Evolutionary conservation across 140 eudicot genomes (phyloP).

Genomic region (Senecio squalidus): DNA sequence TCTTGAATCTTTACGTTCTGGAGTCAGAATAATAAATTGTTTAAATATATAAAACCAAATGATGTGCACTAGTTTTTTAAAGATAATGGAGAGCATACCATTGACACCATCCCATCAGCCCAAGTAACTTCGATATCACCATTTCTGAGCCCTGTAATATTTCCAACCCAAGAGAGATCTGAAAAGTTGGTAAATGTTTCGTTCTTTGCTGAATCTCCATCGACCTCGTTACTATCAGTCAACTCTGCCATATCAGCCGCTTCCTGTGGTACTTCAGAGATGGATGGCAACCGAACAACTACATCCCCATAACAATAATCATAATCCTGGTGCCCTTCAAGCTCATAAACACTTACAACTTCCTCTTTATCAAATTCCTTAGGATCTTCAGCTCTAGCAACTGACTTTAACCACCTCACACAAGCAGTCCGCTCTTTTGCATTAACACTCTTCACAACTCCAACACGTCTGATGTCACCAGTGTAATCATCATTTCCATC

Average conservation of each 20-base stretch:
- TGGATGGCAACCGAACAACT: conserved; percentile 70
- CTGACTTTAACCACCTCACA: conserved; percentile 84
- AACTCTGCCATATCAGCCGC: conserved; percentile 26
- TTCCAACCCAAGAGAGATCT: conserved; percentile 98
- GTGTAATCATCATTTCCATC: conserved; percentile 50
- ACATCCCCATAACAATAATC: conserved; percentile 99
- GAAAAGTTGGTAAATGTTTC: conserved; percentile 45
- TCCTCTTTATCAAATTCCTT: conserved; percentile 86
- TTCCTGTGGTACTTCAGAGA: not conserved
- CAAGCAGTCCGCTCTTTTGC: conserved; percentile 94
- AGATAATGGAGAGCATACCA: conserved; percentile 33
- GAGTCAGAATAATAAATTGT: not conserved
- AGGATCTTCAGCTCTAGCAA: conserved; percentile 77
- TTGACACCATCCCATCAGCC: conserved; percentile 99
- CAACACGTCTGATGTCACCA: conserved; percentile 64
- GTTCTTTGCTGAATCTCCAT: conserved; percentile 16
- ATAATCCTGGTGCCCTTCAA: conserved; percentile 96
- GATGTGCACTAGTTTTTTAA: not conserved
- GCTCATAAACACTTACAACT: conserved; percentile 94
- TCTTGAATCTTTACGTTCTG: not conserved
- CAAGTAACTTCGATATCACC: conserved; percentile 98
- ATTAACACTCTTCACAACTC: conserved; percentile 91
- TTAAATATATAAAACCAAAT: not conserved
- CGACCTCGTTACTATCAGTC: conserved; percentile 25
- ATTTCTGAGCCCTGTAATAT: conserved; percentile 85